Evolutionary conservation across 2,329 filamentous ascomycete species (phyloP).

Genomic region (Uncinocarpus reesii): DNA sequence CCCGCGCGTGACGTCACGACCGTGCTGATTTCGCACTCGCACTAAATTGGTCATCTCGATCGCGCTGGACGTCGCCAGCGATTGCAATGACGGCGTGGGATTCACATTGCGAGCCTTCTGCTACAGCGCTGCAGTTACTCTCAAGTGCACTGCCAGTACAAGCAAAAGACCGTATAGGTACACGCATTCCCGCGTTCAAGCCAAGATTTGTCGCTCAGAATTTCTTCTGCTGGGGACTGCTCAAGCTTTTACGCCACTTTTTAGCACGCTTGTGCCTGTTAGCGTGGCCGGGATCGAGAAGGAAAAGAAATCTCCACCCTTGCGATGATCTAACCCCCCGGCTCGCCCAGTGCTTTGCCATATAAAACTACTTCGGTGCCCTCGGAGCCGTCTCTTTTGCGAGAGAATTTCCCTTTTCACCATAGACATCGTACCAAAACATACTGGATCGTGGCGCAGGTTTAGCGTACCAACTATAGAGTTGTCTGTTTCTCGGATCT

Average conservation of each 20-base stretch:
- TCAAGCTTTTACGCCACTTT: slow-evolving; percentile 2
- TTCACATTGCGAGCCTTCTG: no score
- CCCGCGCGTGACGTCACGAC: no score
- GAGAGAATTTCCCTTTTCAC: not conserved
- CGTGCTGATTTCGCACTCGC: no score
- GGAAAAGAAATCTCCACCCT: not conserved
- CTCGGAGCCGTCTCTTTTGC: no score
- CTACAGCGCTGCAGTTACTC: no score
- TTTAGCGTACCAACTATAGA: not conserved
- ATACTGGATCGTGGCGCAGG: not conserved
- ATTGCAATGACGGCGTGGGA: no score
- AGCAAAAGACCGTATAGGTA: no score
- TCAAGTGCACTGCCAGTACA: no score
- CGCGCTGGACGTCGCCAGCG: no score
- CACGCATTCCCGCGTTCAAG: not conserved
- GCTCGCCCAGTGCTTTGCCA: not conserved
- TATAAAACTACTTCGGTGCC: not conserved
- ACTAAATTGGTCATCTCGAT: no score
- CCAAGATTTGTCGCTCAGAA: not conserved
- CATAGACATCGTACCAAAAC: not conserved
- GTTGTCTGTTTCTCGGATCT: not conserved
- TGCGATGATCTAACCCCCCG: not conserved
- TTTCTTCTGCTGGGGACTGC: not conserved
- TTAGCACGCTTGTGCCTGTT: not conserved
- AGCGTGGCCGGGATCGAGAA: not conserved